Base-by-base conservation (phyloP, 192 early-diverging fungal genomes). In the Coemansia sp. region DNA sequence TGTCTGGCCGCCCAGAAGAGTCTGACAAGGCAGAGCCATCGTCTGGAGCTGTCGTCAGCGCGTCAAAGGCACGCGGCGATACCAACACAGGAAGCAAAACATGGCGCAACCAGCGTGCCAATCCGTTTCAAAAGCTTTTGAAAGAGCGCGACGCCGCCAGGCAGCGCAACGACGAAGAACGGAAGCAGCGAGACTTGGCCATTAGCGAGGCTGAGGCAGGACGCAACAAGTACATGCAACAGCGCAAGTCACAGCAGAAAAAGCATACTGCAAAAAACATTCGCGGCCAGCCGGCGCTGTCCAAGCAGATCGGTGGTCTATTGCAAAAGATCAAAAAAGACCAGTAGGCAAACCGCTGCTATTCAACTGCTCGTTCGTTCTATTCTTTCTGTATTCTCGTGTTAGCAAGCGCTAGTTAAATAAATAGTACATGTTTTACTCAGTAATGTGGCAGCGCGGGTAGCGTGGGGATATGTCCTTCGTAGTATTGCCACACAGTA, bases 201-300 rank as follows among this genome's bases (percentile, higher is more conserved):
- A 67, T 76, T 32, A 55, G 45, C 25, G 60, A 68, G 65, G 66
- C 63, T 9, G 68, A 70, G 23, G 55, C 57, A 27, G 63, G 68
- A 36, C 74, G 71, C 23, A 46, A n/a, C 29, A 69, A 65, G 60
- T 68, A 64, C 45, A 45, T 68, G 51, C 74, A 73, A 17, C 63
- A 67, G 32, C 74, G 79, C 60, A 76, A 73, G 62, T 63, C 68
- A 19, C 67, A 76, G 59, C 74, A 62, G 45, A 76, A 70, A 34
- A 70, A 62, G 62, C 74, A 72, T 59, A 76, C 50, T 9, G 74
- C 71, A 6, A 58, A 71, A 23, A 81, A 74, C 4, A 59, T 62
- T 46, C 70, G 71, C 14, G 79, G 79, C 10, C 79, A 81, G 74
- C 79, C 79, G 12, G 61, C 70, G 38, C 57, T 81, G 29, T 62